phyloP scores from a whole-genome alignment of 2,329 filamentous ascomycete genomes.

The Aspergillus sp. region DNA sequence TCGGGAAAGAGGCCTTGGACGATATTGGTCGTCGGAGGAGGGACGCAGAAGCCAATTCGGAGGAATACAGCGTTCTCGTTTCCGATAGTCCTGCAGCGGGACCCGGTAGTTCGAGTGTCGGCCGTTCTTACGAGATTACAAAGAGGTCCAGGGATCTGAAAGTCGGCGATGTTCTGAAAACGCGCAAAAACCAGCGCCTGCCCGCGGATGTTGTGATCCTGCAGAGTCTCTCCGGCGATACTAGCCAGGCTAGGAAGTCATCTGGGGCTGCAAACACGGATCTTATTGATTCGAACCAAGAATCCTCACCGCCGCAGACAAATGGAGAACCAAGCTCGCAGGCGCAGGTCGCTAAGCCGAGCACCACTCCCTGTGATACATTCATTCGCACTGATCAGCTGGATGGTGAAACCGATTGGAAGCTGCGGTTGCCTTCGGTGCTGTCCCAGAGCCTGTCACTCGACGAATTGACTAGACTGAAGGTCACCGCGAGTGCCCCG shows the following conservation, averaged over 20 bases:
- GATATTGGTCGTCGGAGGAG: slow-evolving; percentile 78
- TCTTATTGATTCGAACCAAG: slow-evolving; percentile 17
- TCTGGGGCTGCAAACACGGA: slow-evolving; percentile 13
- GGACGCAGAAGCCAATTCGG: slow-evolving; percentile 89
- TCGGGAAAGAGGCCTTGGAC: slow-evolving; percentile 92
- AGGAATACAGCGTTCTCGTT: slow-evolving; percentile 68
- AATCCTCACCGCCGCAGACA: slow-evolving; percentile 8
- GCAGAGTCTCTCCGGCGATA: slow-evolving; percentile 62
- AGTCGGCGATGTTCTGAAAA: slow-evolving; percentile 90
- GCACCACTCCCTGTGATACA: slow-evolving; percentile 59
- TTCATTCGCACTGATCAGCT: slow-evolving; percentile 97
- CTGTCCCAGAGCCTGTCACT: slow-evolving; percentile 70
- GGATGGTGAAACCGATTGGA: slow-evolving; percentile 98
- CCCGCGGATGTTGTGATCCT: slow-evolving; percentile 91
- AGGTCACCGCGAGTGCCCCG: slow-evolving; percentile 76
- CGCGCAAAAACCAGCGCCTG: slow-evolving; percentile 84
- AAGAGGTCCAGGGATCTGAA: slow-evolving; percentile 82
- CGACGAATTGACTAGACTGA: slow-evolving; percentile 57
- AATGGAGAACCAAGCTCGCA: slow-evolving; percentile 8
- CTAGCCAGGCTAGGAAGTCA: slow-evolving; percentile 18
- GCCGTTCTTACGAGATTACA: slow-evolving; percentile 53
- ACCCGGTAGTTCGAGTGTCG: slow-evolving; percentile 6
- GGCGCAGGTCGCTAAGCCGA: slow-evolving; percentile 16
- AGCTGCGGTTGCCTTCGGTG: slow-evolving; percentile 76
- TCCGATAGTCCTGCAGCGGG: slow-evolving; percentile 45